Percentiles rank a stretch among this genome's conserved stretches.
Conservation (phyloP, 768 basidiomycete genomes). For the Suillus americanus region DNA sequence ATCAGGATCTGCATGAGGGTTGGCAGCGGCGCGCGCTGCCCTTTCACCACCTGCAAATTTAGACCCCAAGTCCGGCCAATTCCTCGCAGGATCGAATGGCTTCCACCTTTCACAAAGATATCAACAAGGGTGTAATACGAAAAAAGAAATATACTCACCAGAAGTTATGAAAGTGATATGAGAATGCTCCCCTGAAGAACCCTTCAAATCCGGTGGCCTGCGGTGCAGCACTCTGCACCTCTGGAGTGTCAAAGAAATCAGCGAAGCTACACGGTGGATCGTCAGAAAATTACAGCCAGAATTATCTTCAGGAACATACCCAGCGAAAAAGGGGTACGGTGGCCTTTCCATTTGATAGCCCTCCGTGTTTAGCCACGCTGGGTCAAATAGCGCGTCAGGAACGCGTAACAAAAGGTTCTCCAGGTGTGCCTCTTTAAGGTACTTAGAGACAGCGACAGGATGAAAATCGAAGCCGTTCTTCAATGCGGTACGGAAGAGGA, state of each 20-base stretch:
- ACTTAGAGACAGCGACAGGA: constrained; percentile 86
- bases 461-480: constrained; percentile 94
- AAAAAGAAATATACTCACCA: constrained; percentile 49
- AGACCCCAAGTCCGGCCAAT: constrained; percentile 87
- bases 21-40: constrained; percentile 45
- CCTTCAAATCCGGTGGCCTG: constrained; percentile 84
- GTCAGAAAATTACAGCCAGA: constrained; percentile 1
- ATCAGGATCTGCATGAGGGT: constrained; percentile 20
- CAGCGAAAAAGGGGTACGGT: constrained; percentile 88
- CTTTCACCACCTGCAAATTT: constrained; percentile 77
- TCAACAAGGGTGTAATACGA: background rate
- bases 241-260: constrained; percentile 80
- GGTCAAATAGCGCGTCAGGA: constrained; percentile 91
- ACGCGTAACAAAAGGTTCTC: constrained; percentile 76
- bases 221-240: constrained; percentile 69
- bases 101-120: constrained; percentile 69
- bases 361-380: constrained; percentile 93
- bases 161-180: constrained; percentile 94
- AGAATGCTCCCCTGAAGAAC: constrained; percentile 91
- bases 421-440: constrained; percentile 79
- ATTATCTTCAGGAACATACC: constrained; percentile 42
- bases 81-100: constrained; percentile 83
- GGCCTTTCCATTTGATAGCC: constrained; percentile 87
- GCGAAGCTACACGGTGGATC: constrained; percentile 53
- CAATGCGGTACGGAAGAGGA: constrained; percentile 89